Base-by-base conservation (phyloP, 768 basidiomycete species). In the Hericium coralloides region DNA sequence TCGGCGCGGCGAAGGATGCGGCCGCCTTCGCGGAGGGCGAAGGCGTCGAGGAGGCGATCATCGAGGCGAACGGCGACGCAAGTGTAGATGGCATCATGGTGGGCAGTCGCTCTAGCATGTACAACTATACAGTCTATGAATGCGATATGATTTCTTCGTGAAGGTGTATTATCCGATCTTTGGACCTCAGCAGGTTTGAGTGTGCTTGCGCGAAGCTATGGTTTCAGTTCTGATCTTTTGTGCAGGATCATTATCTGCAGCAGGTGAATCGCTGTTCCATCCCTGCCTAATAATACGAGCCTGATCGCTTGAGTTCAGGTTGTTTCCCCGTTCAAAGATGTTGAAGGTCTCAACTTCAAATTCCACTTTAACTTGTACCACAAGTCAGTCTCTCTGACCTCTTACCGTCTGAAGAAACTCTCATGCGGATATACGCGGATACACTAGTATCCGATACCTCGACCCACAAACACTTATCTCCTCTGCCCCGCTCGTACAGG, bases 141-240 rank as follows among this genome's bases (percentile, higher is more conserved):
- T 23, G 23, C 14, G 18, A 20, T 15, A 20, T 18, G 12, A 5
- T 50, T 22, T 47, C 37, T 37, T 51, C 36, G 31, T 43, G 15
- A 56, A 93, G 92, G 90, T 95, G 12, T 97, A 98, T 72, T 99
- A 92, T 72, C 97, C 97, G 1, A 95, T 98, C 62, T 97, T 91
- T 65, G 95, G 95, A 22, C 82, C 77, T 38, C 84, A 84, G 59
- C 92, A 92, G 83, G 91, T 91, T 64, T 59, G 84, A 73, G 12
- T 57, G 12, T 26, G 31, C 15, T 20, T 63, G 38, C 55, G 55
- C 52, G 52, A 38, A 50, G 20, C 15, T 43, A n/a, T 50, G 23
- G 12, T 36, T 14, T 3, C 17, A 23, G 53, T 22, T 41, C 17
- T 23, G 22, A 12, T 17, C n/a, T 23, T 31, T n/a, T 22, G 15